Base-by-base conservation (phyloP, 257 asterid species). In the Fraxinus pennsylvanica region DNA sequence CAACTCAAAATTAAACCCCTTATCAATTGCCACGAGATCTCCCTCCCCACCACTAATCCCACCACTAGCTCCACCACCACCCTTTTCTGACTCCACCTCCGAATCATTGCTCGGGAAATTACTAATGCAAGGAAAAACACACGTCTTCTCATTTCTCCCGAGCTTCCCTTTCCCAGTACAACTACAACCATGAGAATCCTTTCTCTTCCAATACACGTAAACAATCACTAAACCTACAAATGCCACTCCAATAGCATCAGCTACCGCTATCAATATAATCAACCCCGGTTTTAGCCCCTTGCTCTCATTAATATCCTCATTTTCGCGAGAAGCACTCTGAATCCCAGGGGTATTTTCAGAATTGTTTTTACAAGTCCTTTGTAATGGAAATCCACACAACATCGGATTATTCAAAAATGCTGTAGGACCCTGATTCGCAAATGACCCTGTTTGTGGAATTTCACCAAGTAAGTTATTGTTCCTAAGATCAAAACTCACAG, bases 371-470 rank as follows among this genome's bases (percentile, higher is more conserved):
- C 99, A 95, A 12, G 90, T 71, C 80, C 69, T 92, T 43, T 93
- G 98, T 66, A 95, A 75, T n/a, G 99, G 99, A 76, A 95, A 95
- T 67, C 99, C 98, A 85, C 99, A 95, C n/a, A 95, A 80, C 79
- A 73, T 72, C 5, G 97, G 93, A 72, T 95, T 95, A 65, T 90
- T 90, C 82, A 90, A 57, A 82, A 95, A 95, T 38, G 99, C 98
- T 0, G 96, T 91, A 0, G 98, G 98, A 25, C 99, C 99, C 80
- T 95, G 99, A 87, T 93, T 91, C 5, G 97, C 90, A 73, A 95
- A 92, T 5, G 98, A 91, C n/a, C 99, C 99, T 0, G 94, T 87
- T 78, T 93, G 97, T 0, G 99, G 99, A 80, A 95, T 91, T 85
- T 92, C 97, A 17, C 99, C 99, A 25, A 86, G 86, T 76, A 95